These are phyloP conservation scores for Tuber brumale DNA, from an alignment of 495 filamentous ascomycete species.

Conservation along the genomic window DNA sequence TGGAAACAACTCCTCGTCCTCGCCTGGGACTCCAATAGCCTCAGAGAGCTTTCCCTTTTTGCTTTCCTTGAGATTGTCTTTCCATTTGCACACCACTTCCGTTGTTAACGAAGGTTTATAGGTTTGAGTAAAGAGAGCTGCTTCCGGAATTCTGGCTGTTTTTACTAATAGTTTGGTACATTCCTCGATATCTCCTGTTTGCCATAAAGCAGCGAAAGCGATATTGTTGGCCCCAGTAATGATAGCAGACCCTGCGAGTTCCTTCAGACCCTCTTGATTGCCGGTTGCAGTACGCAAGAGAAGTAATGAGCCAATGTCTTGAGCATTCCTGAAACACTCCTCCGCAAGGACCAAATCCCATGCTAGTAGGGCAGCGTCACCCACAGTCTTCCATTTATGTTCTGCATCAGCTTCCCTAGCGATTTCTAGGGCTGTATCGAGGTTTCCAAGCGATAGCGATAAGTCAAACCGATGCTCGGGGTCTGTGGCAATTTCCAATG, in stretches of 20 bases:
- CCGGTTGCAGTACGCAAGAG: conserved; percentile 77
- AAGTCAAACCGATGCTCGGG: conserved; percentile 95
- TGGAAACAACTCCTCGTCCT: conserved; percentile 88
- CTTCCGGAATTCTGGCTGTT: conserved; percentile 73
- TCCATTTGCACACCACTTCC: conserved; percentile 69
- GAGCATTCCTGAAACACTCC: conserved; percentile 84
- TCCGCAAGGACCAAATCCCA: conserved; percentile 87
- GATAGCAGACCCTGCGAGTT: conserved; percentile 66
- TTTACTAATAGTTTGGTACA: conserved; percentile 73
- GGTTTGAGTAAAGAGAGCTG: conserved; percentile 85
- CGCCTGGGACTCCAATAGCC: conserved; percentile 72
- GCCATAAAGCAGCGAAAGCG: conserved; percentile 84
- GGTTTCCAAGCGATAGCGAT: conserved; percentile 71
- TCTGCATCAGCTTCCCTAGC: conserved; percentile 76
- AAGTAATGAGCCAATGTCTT: conserved; percentile 81
- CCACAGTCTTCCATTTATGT: conserved; percentile 95
- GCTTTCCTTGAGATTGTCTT: conserved; percentile 54
- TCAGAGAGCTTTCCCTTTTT: conserved; percentile 79
- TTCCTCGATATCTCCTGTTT: conserved; percentile 70
- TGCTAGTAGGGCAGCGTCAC: conserved; percentile 75
- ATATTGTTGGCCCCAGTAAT: conserved; percentile 78
- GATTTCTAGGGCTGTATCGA: conserved; percentile 78
- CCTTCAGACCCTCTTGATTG: conserved; percentile 63
- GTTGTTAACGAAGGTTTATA: conserved; percentile 77
- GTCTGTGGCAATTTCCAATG: conserved; percentile 92